Conservation (phyloP, 192 early-diverging fungal genomes). For the Chytriomyces hyalinus region DNA sequence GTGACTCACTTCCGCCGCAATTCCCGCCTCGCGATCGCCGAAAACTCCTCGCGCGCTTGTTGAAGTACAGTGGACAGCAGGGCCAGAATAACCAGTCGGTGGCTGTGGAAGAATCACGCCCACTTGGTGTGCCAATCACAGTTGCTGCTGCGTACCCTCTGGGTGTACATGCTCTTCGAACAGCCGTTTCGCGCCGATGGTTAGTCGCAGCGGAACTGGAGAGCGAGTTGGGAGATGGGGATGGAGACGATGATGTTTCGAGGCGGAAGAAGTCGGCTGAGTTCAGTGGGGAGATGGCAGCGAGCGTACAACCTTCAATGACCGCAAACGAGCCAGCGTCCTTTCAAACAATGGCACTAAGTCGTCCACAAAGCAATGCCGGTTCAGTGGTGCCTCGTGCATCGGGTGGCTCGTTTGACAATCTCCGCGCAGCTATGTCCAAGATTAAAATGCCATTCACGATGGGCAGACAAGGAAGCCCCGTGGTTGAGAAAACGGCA, state of each 20-base stretch:
- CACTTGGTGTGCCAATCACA: conserved; percentile 63
- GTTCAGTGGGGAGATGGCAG: no score
- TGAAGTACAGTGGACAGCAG: conserved; percentile 60
- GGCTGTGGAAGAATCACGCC: conserved; percentile 24
- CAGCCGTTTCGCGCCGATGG: conserved; percentile 31
- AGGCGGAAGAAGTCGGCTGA: not conserved
- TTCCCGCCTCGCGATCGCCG: conserved; percentile 67
- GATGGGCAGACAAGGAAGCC: not conserved
- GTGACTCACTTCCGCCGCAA: conserved; percentile 33
- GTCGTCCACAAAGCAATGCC: no score
- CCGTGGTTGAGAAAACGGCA: not conserved
- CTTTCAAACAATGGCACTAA: no score
- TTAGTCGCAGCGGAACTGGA: conserved; percentile 18
- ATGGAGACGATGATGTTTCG: not conserved
- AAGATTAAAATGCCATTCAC: not conserved
- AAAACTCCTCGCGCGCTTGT: conserved; percentile 66
- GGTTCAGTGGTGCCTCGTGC: no score
- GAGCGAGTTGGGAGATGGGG: conserved; percentile 29
- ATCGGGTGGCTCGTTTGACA: conserved; percentile 3
- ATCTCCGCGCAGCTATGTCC: not conserved
- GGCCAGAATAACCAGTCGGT: not conserved
- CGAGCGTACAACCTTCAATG: no score
- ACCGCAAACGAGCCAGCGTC: no score
- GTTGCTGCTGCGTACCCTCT: conserved; percentile 64
- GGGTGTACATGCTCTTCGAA: conserved; percentile 44